Percentiles rank a stretch among this genome's conserved stretches.
phyloP scores from a whole-genome alignment of 1,139 yeast genomes.

The Yamadazyma oceani region DNA sequence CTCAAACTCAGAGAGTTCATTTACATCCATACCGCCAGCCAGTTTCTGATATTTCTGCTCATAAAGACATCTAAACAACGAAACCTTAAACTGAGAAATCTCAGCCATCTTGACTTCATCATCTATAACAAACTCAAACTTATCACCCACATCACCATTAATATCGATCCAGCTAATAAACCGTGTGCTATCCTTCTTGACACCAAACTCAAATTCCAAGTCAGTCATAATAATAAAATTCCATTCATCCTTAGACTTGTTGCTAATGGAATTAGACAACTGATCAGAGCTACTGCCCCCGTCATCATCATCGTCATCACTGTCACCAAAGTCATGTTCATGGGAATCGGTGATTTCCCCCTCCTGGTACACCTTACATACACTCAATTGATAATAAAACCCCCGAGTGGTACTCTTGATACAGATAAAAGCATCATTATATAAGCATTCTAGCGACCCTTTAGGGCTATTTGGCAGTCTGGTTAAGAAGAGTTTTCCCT shows the following conservation, averaged over 20 bases:
- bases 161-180: slow-evolving; percentile 80
- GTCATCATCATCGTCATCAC: slow-evolving; percentile 57
- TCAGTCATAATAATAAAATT: slow-evolving; percentile 66
- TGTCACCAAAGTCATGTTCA: slow-evolving; percentile 43
- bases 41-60: slow-evolving; percentile 65
- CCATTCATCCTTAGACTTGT: slow-evolving; percentile 54
- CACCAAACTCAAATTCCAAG: slow-evolving; percentile 47
- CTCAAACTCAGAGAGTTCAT: slow-evolving; percentile 58
- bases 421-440: slow-evolving; percentile 73
- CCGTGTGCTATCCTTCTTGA: slow-evolving; percentile 29
- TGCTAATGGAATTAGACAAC: slow-evolving; percentile 19
- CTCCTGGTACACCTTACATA: slow-evolving; percentile 68
- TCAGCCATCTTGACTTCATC: slow-evolving; percentile 55
- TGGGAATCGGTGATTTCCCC: slow-evolving; percentile 53
- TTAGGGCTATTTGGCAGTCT: slow-evolving; percentile 81
- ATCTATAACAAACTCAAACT: slow-evolving; percentile 77
- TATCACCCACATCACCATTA: slow-evolving; percentile 85
- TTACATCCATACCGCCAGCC: slow-evolving; percentile 22
- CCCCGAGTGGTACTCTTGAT: slow-evolving; percentile 69
- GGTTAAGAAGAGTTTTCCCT: slow-evolving; percentile 75
- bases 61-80: slow-evolving; percentile 68
- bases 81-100: slow-evolving; percentile 63
- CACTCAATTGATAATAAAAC: slow-evolving; percentile 67
- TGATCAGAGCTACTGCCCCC: slow-evolving; percentile 37
- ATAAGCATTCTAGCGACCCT: slow-evolving; percentile 82